These are phyloP conservation scores for Pichia membranifaciens DNA, from an alignment of 805 yeast genomes.

Conservation along the genomic window DNA sequence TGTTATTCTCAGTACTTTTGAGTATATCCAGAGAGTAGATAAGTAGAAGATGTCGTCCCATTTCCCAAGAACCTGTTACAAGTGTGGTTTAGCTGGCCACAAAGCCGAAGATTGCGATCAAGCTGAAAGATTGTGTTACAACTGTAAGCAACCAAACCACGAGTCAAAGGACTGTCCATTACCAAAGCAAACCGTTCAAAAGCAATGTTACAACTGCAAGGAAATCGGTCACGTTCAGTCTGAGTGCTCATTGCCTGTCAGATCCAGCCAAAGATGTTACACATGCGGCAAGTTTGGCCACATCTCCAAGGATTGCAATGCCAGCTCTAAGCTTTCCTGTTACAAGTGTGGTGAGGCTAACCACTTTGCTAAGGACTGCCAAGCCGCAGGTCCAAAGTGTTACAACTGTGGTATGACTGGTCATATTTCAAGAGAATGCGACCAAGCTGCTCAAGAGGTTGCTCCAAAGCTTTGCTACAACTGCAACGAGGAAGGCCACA, in stretches of 20 bases:
- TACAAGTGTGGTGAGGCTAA: constrained; percentile 91
- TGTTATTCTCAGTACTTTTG: neutral
- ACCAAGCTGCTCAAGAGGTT: constrained; percentile 36
- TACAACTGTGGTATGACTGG: constrained; percentile 90
- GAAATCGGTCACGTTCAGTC: constrained; percentile 83
- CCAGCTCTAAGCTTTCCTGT: constrained; percentile 47
- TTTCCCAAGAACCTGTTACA: constrained; percentile 68
- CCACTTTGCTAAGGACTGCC: constrained; percentile 90
- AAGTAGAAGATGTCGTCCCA: constrained; percentile 9
- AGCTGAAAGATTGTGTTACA: constrained; percentile 83
- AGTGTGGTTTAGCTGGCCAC: constrained; percentile 90
- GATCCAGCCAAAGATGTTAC: constrained; percentile 65
- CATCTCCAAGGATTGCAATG: constrained; percentile 68
- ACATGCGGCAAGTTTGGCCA: constrained; percentile 75
- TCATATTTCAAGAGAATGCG: constrained; percentile 83
- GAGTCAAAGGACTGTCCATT: constrained; percentile 84
- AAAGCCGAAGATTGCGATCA: constrained; percentile 83
- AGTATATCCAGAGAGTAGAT: neutral
- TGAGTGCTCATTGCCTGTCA: constrained; percentile 67
- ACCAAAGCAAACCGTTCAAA: constrained; percentile 77
- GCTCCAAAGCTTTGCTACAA: constrained; percentile 59
- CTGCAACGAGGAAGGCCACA: constrained; percentile 79
- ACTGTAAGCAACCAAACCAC: constrained; percentile 87
- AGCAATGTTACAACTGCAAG: constrained; percentile 92
- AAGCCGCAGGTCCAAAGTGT: constrained; percentile 62